A percentile compares a stretch with the other conserved stretches of the same genome.
Evolutionary conservation across 805 yeast genomes (phyloP).

Genomic region (Lipomyces yamadae): DNA sequence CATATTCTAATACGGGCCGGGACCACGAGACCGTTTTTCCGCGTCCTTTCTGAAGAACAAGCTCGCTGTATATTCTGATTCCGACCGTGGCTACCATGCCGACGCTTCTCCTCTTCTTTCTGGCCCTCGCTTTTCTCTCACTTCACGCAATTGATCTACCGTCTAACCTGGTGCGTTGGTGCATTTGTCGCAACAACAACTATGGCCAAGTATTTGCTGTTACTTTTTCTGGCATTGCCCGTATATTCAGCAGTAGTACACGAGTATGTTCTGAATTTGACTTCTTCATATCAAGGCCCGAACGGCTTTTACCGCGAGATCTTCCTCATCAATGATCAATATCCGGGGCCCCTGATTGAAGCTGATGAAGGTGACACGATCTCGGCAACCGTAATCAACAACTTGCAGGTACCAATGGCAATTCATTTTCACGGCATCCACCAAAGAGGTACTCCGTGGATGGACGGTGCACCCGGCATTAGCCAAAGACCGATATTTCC

Average conservation of each 20-base stretch:
- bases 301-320: slow-evolving; percentile 49
- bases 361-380: slow-evolving; percentile 49
- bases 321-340: slow-evolving; percentile 51
- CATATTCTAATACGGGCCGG: no score
- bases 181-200: not conserved
- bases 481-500: slow-evolving; percentile 58
- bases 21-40: no score
- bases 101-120: no score
- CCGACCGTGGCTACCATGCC: no score
- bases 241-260: slow-evolving; percentile 1
- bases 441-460: slow-evolving; percentile 53
- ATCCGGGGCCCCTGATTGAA: slow-evolving; percentile 58
- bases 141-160: no score
- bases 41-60: no score
- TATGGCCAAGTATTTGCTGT: not conserved
- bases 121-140: no score
- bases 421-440: slow-evolving; percentile 62
- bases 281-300: slow-evolving; percentile 30
- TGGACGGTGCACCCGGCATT: slow-evolving; percentile 58
- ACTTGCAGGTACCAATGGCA: slow-evolving; percentile 48
- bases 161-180: no score
- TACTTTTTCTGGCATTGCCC: not conserved
- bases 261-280: slow-evolving; percentile 9
- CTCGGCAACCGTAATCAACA: slow-evolving; percentile 50
- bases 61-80: no score